phyloP scores from a whole-genome alignment of 805 yeast genomes.

The Lipomyces spencermartinsiae region DNA sequence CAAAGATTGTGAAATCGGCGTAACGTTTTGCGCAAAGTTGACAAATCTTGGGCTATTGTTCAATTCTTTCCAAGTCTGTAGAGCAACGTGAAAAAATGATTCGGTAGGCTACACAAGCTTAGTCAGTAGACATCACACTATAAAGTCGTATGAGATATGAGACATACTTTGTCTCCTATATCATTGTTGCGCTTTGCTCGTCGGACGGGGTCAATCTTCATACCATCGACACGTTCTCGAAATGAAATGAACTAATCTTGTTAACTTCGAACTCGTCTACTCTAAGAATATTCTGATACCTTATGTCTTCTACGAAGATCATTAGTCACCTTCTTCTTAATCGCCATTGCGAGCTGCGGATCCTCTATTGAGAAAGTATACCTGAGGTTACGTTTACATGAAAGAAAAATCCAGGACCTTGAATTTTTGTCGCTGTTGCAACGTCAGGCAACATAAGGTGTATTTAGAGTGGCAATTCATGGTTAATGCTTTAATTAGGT shows the following conservation, averaged over 20 bases:
- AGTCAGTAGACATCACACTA: neutral
- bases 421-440: neutral
- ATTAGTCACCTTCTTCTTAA: slow-evolving; percentile 26
- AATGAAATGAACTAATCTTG: slow-evolving; percentile 59
- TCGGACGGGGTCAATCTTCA: slow-evolving; percentile 76
- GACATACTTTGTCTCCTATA: slow-evolving; percentile 29
- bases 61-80: slow-evolving; percentile 87
- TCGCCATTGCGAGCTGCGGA: slow-evolving; percentile 22
- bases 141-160: neutral
- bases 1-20: slow-evolving; percentile 65
- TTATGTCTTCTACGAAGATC: slow-evolving; percentile 30
- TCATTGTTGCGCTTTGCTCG: slow-evolving; percentile 42
- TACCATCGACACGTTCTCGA: slow-evolving; percentile 79
- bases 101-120: slow-evolving; percentile 26
- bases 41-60: slow-evolving; percentile 77
- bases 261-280: neutral
- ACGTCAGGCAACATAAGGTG: neutral
- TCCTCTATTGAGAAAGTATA: neutral
- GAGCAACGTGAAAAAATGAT: slow-evolving; percentile 79
- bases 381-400: neutral
- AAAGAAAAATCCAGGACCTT: neutral
- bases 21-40: slow-evolving; percentile 63
- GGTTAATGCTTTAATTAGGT: neutral
- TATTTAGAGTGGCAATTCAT: neutral
- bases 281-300: slow-evolving; percentile 15